Evolutionary conservation across 768 basidiomycete genomes (phyloP), one percentile per base, ranked within the genome.

Genomic region (Podaxis rugospora): DNA sequence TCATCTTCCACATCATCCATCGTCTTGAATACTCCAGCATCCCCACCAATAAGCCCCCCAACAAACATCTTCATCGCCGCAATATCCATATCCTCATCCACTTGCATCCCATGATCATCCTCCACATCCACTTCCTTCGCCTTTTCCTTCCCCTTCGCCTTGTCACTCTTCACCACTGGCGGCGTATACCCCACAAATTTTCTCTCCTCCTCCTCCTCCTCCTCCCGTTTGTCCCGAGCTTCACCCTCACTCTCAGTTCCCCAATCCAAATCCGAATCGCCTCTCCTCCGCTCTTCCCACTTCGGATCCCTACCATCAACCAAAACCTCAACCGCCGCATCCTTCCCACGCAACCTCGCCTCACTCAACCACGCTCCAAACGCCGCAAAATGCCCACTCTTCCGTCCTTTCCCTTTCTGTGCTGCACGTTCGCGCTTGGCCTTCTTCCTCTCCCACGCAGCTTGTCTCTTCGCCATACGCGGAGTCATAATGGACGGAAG

Each of bases 191-290:
- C 81, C 21, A 75, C 79, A 35, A 74, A 32, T 32, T 9, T 9
- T 2, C 32, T 67, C n/a, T 74, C 78, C 2, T 70, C 68, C 9
- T 70, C 68, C n/a, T 55, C 67, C 2, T 64, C 78, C 3, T 70
- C 68, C 9, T 55, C 67, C 2, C 63, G 66, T 11, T 57, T 66
- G 23, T 64, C 60, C 13, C 51, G 65, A 32, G 65, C 75, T 39
- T 71, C 76, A 6, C 67, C 77, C 7, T 72, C 77, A 13, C 74
- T 76, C 3, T 69, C 74, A 50, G 79, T 81, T 1, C 85, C 87
- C 85, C 85, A 89, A 46, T 89, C 84, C 11, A 90, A 62, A 67
- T 91, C 90, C 28, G 86, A 87, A 67, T 88, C 88, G 0, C 79
- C 87, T 47, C 76, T 72, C 54, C 88, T 78, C 69, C 83, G 74